phyloP scores from a whole-genome alignment of 352 stramenopile genomes.

The Phytophthora cryptogea region DNA sequence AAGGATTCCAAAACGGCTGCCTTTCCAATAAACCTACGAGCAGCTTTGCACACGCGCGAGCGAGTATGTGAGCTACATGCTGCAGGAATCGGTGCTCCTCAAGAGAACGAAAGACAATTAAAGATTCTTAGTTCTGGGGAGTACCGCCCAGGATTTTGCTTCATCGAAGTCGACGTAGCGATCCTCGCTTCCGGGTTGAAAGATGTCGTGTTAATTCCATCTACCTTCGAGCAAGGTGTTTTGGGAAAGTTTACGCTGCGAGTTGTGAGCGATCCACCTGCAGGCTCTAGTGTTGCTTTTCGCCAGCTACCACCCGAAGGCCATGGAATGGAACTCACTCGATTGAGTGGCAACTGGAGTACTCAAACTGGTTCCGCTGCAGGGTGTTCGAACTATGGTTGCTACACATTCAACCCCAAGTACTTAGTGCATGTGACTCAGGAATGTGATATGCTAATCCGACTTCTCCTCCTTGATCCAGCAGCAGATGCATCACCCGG shows the following conservation, averaged over 20 bases:
- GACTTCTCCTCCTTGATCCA: conserved; percentile 44
- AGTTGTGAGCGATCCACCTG: conserved; percentile 60
- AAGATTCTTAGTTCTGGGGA: conserved; percentile 71
- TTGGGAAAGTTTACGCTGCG: conserved; percentile 56
- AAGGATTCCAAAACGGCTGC: conserved; percentile 29
- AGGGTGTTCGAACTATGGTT: conserved; percentile 79
- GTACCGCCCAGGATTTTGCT: conserved; percentile 81
- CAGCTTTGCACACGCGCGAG: conserved; percentile 49
- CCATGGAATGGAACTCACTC: conserved; percentile 49
- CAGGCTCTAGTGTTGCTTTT: conserved; percentile 33
- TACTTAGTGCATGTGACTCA: conserved; percentile 65
- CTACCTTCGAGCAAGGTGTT: conserved; percentile 62
- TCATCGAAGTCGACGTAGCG: conserved; percentile 51
- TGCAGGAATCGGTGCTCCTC: conserved; percentile 8
- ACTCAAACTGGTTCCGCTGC: conserved; percentile 56
- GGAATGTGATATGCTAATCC: conserved; percentile 59
- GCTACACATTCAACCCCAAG: conserved; percentile 85
- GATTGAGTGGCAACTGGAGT: conserved; percentile 56
- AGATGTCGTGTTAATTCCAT: conserved; percentile 76
- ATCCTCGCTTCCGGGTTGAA: conserved; percentile 27
- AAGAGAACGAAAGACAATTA: conserved; percentile 16
- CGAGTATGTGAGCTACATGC: conserved; percentile 53
- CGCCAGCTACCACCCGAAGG: conserved; percentile 57
- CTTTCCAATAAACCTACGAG: conserved; percentile 72
- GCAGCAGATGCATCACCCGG: conserved; percentile 9